phyloP scores from a whole-genome alignment of 1,284 basidiomycete genomes.

The Amylostereum chailletii region DNA sequence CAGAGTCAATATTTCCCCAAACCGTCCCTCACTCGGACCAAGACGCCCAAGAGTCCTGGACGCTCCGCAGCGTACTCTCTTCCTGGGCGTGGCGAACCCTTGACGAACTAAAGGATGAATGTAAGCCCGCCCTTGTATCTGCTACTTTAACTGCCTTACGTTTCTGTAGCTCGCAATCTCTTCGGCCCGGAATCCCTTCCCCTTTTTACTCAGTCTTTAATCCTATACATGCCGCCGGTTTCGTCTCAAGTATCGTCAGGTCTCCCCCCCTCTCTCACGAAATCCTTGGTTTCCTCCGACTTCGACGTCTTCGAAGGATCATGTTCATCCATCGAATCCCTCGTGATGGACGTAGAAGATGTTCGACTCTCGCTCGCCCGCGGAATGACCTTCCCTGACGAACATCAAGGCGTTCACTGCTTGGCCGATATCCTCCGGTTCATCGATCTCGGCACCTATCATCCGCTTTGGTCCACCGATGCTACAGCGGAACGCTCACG shows the following conservation, averaged over 20 bases:
- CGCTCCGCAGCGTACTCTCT: constrained; percentile 51
- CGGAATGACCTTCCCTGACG: constrained; percentile 48
- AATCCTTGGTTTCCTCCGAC: constrained; percentile 53
- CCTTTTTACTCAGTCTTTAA: neutral
- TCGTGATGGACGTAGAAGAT: constrained; percentile 68
- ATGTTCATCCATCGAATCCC: constrained; percentile 66
- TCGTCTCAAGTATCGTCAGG: constrained; percentile 28
- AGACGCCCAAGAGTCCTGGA: constrained; percentile 49
- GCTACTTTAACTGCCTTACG: neutral
- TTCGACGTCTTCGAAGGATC: constrained; percentile 65
- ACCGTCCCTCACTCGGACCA: constrained; percentile 15
- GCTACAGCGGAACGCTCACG: constrained; percentile 22
- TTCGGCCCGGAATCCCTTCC: neutral
- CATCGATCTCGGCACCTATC: constrained; percentile 60
- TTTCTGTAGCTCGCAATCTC: too few relatives aligned
- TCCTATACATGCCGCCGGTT: constrained; percentile 31
- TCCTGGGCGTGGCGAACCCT: constrained; percentile 72
- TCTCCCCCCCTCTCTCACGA: constrained; percentile 28
- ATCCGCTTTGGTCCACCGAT: constrained; percentile 47
- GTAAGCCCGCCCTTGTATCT: constrained; percentile 27
- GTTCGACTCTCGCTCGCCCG: constrained; percentile 63
- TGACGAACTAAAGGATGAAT: constrained; percentile 54
- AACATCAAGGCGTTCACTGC: constrained; percentile 50
- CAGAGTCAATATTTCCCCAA: constrained; percentile 7
- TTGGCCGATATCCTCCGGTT: constrained; percentile 61